Evolutionary conservation across 2,329 filamentous ascomycete genomes (phyloP), one percentile per base, ranked within the genome.

Genomic region (Tolypocladium paradoxum): DNA sequence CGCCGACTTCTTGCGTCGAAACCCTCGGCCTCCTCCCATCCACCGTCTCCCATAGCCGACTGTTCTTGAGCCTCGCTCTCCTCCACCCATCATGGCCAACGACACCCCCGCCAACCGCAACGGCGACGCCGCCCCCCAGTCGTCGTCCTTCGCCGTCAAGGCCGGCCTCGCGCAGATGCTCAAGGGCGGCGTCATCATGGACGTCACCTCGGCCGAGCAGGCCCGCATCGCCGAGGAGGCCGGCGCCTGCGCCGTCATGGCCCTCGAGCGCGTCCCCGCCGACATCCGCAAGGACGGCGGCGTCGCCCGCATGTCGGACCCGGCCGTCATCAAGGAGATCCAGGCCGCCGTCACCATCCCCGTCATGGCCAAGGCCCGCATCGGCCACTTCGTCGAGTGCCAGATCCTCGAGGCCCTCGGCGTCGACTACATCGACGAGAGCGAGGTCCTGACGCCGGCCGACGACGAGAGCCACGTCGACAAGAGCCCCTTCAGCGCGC

Each of bases 131-230:
- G 74, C 71, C 58, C 65, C 72, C 60, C 22, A 18, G 33, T 8
- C 27, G 4, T 7, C 51, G 14, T 78, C 82, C 71, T 95, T 96
- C 72, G 85, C 85, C 61, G 85, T 96, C 79, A 99, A 99, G 81
- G 87, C 90, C 52, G 93, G 92, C 55, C 78, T 99, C 59, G 93
- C 93, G 27, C 88, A 95, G 73, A 99, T 99, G 93, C 78, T 97
- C 73, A 96, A 97, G 79, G 93, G 93, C 68, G 93, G 93, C 65
- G 93, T 99, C 60, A 99, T 99, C 73, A 99, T 99, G 93, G 93
- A 99, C 73, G 93, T 97, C 54, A 90, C 95, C 58, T 89, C 92
- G 70, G 88, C 90, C 29, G 87, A 89, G 67, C 91, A 95, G 77
- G 91, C 93, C 57, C 89, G 89, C 73, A 96, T 99, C 69, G 93